A percentile compares a stretch with the other conserved stretches of the same genome.
Conservation (phyloP, 306 rosid genomes). For the Citrullus colocynthis region DNA sequence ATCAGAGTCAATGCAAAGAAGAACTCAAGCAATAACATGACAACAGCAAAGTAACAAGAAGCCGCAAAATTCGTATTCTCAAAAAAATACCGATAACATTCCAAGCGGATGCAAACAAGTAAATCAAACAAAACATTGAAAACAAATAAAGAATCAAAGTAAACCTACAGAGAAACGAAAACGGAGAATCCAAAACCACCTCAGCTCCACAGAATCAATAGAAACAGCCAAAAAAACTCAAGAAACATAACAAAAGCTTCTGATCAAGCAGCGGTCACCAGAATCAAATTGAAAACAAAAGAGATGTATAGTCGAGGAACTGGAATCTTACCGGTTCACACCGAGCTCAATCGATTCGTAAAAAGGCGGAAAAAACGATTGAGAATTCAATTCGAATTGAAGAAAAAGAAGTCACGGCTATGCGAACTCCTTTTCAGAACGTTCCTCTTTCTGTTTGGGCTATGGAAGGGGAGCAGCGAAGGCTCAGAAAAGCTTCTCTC, state of each 20-base stretch:
- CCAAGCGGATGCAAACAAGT: background rate
- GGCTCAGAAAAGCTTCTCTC: background rate
- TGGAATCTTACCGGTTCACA: constrained; percentile 1
- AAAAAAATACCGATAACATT: background rate
- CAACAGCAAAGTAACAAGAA: background rate
- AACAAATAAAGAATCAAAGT: background rate
- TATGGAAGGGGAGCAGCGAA: background rate
- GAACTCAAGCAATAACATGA: background rate
- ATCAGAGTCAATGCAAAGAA: background rate
- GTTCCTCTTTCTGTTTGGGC: background rate
- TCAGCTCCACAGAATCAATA: no score
- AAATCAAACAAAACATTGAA: background rate
- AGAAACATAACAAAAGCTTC: background rate
- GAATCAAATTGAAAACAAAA: constrained; percentile 1
- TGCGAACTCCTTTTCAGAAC: background rate
- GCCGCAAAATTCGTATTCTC: background rate
- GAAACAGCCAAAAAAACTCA: background rate
- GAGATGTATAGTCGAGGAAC: no score
- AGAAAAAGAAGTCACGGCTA: background rate
- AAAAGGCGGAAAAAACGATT: background rate
- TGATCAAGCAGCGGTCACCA: background rate
- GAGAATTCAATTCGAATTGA: background rate
- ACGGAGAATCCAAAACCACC: no score
- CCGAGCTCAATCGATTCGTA: background rate
- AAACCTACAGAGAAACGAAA: background rate